Evolutionary conservation across 2,329 filamentous ascomycete genomes (phyloP), one percentile per base, ranked within the genome.

Genomic region (Clathrospora elynae): DNA sequence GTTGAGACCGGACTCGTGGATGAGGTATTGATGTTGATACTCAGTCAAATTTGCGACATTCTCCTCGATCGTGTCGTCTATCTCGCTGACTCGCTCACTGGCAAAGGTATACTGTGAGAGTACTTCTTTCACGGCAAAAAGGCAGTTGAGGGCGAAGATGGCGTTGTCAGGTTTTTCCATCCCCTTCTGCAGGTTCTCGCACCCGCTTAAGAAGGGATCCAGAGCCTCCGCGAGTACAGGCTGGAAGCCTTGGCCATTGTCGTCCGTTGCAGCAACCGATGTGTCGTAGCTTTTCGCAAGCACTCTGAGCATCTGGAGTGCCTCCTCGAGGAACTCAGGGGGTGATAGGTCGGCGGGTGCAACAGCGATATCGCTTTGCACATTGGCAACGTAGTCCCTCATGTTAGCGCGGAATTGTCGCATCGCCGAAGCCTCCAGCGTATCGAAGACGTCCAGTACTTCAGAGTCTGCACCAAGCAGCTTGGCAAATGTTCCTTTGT

Each of bases 231-330:
- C 76, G 12, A 96, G 75, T 13, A 96, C 83, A 5, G 83, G 79
- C 32, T 87, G 80, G 59, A 96, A 95, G 24, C 84, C 84, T 25
- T 81, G 78, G 49, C 86, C 84, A 35, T 80, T 76, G 46, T 82
- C 77, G 6, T 78, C 60, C 0, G 57, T 49, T 14, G 61, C 67
- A 25, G 85, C 81, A 16, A 93, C 75, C 0, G 91, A 95, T 1
- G 87, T 87, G 55, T 95, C 90, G 62, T 91, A 92, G 13, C 87
- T 93, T 64, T 87, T 88, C 77, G 96, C 87, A 35, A 97, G 85
- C 5, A 83, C 78, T 23, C 79, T 81, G 6, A 99, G 75, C 55
- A 88, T 87, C 53, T 90, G 85, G 2, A 99, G 75, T 5, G 90
- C 86, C 42, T 95, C 87, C 24, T 84, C 75, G 0, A 97, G 73